phyloP scores from a whole-genome alignment of 192 early-diverging fungal genomes.

The Lobosporangium transversale region DNA sequence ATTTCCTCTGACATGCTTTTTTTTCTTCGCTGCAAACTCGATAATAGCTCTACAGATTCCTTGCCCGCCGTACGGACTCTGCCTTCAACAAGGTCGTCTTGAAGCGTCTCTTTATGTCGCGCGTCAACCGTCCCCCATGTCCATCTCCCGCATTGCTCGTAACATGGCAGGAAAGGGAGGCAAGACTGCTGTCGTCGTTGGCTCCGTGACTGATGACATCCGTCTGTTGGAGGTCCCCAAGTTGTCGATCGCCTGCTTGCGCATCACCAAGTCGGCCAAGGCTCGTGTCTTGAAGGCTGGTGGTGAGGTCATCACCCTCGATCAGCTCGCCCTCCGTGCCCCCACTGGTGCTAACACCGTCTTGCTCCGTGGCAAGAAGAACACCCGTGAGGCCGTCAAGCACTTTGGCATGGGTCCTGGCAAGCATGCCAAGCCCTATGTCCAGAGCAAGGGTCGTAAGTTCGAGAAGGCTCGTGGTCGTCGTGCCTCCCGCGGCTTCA shows the following conservation, averaged over 20 bases:
- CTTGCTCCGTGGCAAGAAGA: constrained; percentile 95
- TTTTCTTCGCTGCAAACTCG: too few relatives aligned
- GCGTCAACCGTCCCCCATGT: constrained; percentile 96
- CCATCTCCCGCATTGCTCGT: constrained; percentile 86
- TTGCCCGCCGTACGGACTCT: constrained; percentile 98
- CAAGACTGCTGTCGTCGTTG: constrained; percentile 95
- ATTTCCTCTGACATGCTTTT: too few relatives aligned
- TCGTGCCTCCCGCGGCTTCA: constrained; percentile 98
- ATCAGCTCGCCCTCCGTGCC: constrained; percentile 98
- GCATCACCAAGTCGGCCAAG: constrained; percentile 95
- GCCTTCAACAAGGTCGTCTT: constrained; percentile 99
- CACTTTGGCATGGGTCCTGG: constrained; percentile 87
- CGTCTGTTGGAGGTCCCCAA: constrained; percentile 92
- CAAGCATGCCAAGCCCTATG: constrained; percentile 78
- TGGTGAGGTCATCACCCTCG: constrained; percentile 97
- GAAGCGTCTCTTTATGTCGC: constrained; percentile 98
- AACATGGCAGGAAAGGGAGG: constrained; percentile 80
- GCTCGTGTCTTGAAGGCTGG: constrained; percentile 98
- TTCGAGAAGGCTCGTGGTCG: constrained; percentile 99
- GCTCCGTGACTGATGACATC: constrained; percentile 96
- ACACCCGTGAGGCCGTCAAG: constrained; percentile 97
- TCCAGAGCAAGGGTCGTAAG: constrained; percentile 99
- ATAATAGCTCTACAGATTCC: constrained; percentile 99
- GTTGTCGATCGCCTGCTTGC: constrained; percentile 94
- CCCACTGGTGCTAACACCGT: constrained; percentile 96